A percentile compares a stretch with the other conserved stretches of the same genome.
Conservation (phyloP, 768 basidiomycete genomes). For the Lactarius indigo region DNA sequence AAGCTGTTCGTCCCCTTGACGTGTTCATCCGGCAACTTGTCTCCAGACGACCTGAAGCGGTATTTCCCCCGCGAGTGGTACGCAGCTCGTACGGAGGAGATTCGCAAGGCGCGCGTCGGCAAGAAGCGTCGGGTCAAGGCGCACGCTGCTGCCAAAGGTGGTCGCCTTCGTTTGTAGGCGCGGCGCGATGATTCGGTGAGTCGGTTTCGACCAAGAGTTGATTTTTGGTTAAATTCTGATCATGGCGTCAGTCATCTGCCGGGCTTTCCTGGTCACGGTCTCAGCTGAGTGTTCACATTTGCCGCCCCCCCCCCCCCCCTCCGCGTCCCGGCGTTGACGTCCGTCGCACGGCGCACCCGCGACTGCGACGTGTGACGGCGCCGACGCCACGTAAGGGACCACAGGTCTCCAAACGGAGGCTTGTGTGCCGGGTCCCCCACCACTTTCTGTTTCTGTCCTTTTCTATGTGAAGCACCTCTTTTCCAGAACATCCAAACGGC, state of each 20-base stretch:
- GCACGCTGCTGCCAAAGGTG: background rate
- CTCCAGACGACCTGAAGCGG: background rate
- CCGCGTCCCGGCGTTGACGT: slow-evolving; percentile 15
- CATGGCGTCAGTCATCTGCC: background rate
- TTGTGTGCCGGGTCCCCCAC: slow-evolving; percentile 7
- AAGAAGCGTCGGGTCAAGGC: slow-evolving; percentile 5
- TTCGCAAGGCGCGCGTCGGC: background rate
- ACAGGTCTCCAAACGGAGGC: slow-evolving; percentile 8
- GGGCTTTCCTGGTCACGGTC: background rate
- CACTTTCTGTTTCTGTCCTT: background rate
- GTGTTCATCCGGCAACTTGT: slow-evolving; percentile 4
- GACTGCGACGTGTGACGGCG: slow-evolving; percentile 19
- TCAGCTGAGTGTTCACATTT: slow-evolving; percentile 16
- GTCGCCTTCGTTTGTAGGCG: slow-evolving; percentile 6
- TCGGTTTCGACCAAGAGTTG: background rate
- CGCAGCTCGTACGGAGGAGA: background rate
- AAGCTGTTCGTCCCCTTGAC: slow-evolving; percentile 13
- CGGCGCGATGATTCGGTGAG: background rate
- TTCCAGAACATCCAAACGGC: slow-evolving; percentile 5
- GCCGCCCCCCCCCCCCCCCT: background rate
- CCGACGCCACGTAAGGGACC: slow-evolving; percentile 7
- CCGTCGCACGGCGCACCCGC: slow-evolving; percentile 13
- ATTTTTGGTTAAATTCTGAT: background rate
- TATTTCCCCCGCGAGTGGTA: slow-evolving; percentile 13
- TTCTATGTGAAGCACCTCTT: slow-evolving; percentile 12